Evolutionary conservation across 1,139 yeast genomes (phyloP).

Genomic region (Yamadazyma friedrichii): DNA sequence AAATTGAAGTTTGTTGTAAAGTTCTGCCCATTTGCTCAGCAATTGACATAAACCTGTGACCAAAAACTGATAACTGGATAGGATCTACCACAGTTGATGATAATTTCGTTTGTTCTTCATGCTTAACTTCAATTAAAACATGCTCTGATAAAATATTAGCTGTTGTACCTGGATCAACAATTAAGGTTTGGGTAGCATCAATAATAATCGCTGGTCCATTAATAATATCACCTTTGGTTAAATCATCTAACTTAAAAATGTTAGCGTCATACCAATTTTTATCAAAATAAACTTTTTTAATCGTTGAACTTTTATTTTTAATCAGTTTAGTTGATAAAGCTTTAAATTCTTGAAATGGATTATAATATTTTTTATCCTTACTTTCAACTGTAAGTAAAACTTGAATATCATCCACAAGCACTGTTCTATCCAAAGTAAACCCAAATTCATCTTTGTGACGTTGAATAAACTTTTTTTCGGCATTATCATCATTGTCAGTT

Average conservation of each 20-base stretch:
- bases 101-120: slow-evolving; percentile 22
- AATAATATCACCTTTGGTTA: slow-evolving; percentile 53
- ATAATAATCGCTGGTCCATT: slow-evolving; percentile 81
- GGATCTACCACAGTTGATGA: slow-evolving; percentile 55
- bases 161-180: slow-evolving; percentile 65
- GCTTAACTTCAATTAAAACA: slow-evolving; percentile 41
- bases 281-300: slow-evolving; percentile 30
- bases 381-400: slow-evolving; percentile 42
- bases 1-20: slow-evolving; percentile 73
- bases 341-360: slow-evolving; percentile 34
- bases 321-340: slow-evolving; percentile 9
- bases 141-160: slow-evolving; percentile 58
- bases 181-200: slow-evolving; percentile 83
- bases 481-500: slow-evolving; percentile 16
- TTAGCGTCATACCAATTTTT: slow-evolving; percentile 46
- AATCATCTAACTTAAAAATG: slow-evolving; percentile 48
- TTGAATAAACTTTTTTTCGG: slow-evolving; percentile 27
- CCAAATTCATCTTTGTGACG: slow-evolving; percentile 42
- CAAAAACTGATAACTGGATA: slow-evolving; percentile 71
- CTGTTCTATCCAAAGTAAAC: slow-evolving; percentile 41
- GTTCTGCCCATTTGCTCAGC: slow-evolving; percentile 91
- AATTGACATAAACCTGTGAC: slow-evolving; percentile 83
- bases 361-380: slow-evolving; percentile 25
- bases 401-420: slow-evolving; percentile 80
- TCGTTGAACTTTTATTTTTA: slow-evolving; percentile 6